These are phyloP conservation scores for Apophysomyces elegans DNA, from an alignment of 371 early-diverging fungal species.

Conservation along the genomic window DNA sequence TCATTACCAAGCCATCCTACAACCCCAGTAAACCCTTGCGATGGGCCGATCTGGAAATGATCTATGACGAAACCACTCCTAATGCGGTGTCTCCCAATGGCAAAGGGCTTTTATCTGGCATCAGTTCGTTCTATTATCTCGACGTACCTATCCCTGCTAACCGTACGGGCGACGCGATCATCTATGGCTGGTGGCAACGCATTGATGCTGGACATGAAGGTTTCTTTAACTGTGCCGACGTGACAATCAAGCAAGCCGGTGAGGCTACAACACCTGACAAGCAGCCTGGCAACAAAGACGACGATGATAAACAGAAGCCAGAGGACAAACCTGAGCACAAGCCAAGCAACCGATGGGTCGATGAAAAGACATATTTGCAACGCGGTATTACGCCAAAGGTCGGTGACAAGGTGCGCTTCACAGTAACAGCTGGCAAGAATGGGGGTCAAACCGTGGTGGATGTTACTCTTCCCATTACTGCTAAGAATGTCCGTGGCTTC, in stretches of 20 bases:
- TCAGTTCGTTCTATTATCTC: conserved; percentile 7
- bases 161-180: conserved; percentile 9
- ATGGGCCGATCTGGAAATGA: conserved; percentile 5
- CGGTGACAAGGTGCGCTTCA: conserved; percentile 55
- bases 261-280: conserved; percentile 31
- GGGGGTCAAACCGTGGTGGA: not conserved
- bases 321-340: conserved; percentile 52
- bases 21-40: not conserved
- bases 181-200: conserved; percentile 8
- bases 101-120: not conserved
- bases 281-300: conserved; percentile 33
- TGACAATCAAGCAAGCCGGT: conserved; percentile 29
- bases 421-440: not conserved
- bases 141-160: not conserved
- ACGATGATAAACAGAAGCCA: conserved; percentile 49
- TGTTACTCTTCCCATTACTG: not conserved
- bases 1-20: conserved; percentile 12
- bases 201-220: conserved; percentile 6
- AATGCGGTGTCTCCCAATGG: not conserved
- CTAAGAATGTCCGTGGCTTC: not conserved
- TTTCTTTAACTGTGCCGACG: conserved; percentile 15
- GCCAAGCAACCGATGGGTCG: conserved; percentile 68
- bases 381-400: conserved; percentile 62
- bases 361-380: not conserved
- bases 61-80: not conserved